A percentile compares a stretch with the other conserved stretches of the same genome.
Conservation (phyloP, 2,329 filamentous ascomycete species). For the Pseudocercospora musae region DNA sequence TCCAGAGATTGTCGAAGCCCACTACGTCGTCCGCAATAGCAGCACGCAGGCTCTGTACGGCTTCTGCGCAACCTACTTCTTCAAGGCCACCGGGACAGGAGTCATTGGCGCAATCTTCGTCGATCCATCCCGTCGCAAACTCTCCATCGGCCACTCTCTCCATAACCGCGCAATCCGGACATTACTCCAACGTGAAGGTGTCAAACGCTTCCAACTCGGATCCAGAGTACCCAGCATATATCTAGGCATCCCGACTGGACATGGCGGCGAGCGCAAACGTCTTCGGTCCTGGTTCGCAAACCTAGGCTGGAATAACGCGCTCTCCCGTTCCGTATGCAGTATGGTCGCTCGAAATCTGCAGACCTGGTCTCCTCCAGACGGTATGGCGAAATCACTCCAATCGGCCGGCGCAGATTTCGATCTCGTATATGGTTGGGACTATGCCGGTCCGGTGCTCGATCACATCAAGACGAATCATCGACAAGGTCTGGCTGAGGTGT, state of each 20-base stretch:
- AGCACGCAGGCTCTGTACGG: conserved; percentile 88
- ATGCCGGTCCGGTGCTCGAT: conserved; percentile 67
- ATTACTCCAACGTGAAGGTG: conserved; percentile 65
- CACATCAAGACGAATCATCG: conserved; percentile 71
- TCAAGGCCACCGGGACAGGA: conserved; percentile 65
- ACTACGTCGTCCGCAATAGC: conserved; percentile 92
- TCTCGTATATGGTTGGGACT: conserved; percentile 75
- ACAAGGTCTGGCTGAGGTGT: conserved; percentile 77
- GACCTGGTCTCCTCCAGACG: conserved; percentile 72
- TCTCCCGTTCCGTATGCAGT: conserved; percentile 63
- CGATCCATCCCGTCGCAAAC: conserved; percentile 77
- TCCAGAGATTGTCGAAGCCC: conserved; percentile 69
- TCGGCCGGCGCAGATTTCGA: conserved; percentile 75
- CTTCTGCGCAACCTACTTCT: conserved; percentile 85
- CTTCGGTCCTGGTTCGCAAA: conserved; percentile 81
- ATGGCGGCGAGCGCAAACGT: conserved; percentile 58
- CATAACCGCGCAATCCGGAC: conserved; percentile 80
- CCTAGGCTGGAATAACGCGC: conserved; percentile 76
- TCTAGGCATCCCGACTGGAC: conserved; percentile 72
- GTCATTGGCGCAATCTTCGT: conserved; percentile 86
- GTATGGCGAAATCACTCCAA: conserved; percentile 69
- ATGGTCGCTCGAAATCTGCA: conserved; percentile 71
- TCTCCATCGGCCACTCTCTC: conserved; percentile 86
- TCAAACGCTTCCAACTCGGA: conserved; percentile 79
- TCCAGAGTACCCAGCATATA: conserved; percentile 80